A percentile compares a stretch with the other conserved stretches of the same genome.
Conservation (phyloP, 2,329 filamentous ascomycete genomes). For the Neonectria sp. region DNA sequence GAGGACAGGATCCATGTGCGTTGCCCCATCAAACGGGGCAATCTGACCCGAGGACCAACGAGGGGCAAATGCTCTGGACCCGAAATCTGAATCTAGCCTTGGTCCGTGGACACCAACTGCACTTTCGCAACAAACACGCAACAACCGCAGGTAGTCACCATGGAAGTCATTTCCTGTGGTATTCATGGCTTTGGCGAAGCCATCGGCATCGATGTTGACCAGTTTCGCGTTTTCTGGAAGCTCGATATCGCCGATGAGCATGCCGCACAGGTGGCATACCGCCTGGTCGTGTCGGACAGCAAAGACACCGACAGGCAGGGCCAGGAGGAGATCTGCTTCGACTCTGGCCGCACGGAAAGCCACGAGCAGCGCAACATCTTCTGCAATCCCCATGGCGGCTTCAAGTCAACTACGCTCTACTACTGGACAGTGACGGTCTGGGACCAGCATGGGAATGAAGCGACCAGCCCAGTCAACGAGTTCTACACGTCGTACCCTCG, state of each 20-base stretch:
- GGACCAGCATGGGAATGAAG: slow-evolving; percentile 50
- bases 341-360: slow-evolving; percentile 40
- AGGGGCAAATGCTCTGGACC: not conserved
- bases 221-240: slow-evolving; percentile 54
- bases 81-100: not conserved
- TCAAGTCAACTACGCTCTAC: slow-evolving; percentile 53
- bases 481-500: slow-evolving; percentile 58
- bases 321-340: slow-evolving; percentile 24
- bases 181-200: slow-evolving; percentile 58
- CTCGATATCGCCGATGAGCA: slow-evolving; percentile 49
- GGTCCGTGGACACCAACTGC: not conserved
- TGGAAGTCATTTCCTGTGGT: slow-evolving; percentile 52
- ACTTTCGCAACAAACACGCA: slow-evolving; percentile 3
- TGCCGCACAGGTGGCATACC: slow-evolving; percentile 51
- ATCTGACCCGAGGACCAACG: slow-evolving; percentile 16
- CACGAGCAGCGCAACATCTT: slow-evolving; percentile 42
- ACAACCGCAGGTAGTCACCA: slow-evolving; percentile 14
- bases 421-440: slow-evolving; percentile 56
- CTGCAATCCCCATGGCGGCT: slow-evolving; percentile 49
- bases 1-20: no score
- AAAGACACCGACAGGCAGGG: not conserved
- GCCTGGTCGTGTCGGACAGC: slow-evolving; percentile 27
- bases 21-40: slow-evolving; percentile 13
- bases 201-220: slow-evolving; percentile 56
- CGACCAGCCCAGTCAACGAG: slow-evolving; percentile 48